These are phyloP conservation scores for Gentiana dahurica DNA, from an alignment of 257 asterid species.

Conservation along the genomic window DNA sequence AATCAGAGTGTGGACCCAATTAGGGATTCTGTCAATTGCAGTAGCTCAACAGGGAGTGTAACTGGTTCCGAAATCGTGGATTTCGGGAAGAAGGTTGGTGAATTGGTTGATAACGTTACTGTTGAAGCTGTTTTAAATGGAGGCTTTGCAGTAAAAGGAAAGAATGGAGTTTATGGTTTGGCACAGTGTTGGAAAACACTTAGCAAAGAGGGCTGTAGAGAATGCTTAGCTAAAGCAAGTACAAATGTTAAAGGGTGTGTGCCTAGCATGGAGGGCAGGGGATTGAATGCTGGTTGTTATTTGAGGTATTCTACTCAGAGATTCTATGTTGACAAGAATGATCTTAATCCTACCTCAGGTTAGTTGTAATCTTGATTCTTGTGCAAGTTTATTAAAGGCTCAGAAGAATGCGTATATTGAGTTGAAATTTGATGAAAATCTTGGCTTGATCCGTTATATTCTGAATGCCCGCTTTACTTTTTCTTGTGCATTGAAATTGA, in stretches of 20 bases:
- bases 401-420: no score
- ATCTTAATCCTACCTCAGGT: constrained; percentile 24
- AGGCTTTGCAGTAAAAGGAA: constrained; percentile 38
- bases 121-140: constrained; percentile 29
- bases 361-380: no score
- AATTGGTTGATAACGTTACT: constrained; percentile 38
- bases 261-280: constrained; percentile 76
- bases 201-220: constrained; percentile 47
- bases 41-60: constrained; percentile 11
- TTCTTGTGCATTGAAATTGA: no score
- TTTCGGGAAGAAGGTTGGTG: constrained; percentile 26
- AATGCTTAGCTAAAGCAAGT: constrained; percentile 66
- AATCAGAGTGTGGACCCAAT: constrained; percentile 37
- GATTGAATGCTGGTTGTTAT: constrained; percentile 74
- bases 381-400: no score
- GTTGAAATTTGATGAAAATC: no score
- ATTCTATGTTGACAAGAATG: constrained; percentile 35
- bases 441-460: no score
- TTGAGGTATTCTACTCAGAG: constrained; percentile 66
- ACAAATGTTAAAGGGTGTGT: constrained; percentile 36
- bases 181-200: constrained; percentile 86
- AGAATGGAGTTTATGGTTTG: constrained; percentile 66
- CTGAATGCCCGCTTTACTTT: no score
- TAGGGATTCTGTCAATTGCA: constrained; percentile 43
- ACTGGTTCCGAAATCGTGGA: constrained; percentile 9